Base-by-base conservation (phyloP, 2,329 filamentous ascomycete genomes). In the Bimuria novae-zelandiae region DNA sequence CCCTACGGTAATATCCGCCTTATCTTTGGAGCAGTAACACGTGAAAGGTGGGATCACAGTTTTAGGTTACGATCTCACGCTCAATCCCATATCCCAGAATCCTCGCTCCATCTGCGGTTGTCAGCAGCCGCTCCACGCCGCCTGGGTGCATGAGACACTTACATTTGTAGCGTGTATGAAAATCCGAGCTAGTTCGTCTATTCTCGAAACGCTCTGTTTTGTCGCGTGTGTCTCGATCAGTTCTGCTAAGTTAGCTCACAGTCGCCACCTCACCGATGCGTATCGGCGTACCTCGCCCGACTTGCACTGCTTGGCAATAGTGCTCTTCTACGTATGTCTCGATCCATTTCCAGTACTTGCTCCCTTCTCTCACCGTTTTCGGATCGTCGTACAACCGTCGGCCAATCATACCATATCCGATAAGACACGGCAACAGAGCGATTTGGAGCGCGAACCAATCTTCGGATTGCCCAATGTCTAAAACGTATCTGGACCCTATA, bases 311-410 rank as follows among this genome's bases (percentile, higher is more conserved):
- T 56, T 86, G 80, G 0, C 80, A 76, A 61, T 96, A 97, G 69
- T 94, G 89, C 0, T 90, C 86, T 2, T 87, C 89, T 14, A 89
- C 84, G 68, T 97, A 97, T 67, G 90, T 95, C 69, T 92, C 81
- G 60, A 97, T 90, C 93, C 93, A 97, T 40, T 86, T 83, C 88
- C 89, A 94, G 76, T 96, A 97, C 16, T 76, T 80, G 70, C 93
- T 95, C 0, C 79, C 84, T 11, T 88, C 79, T 33, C 80, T 80
- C 43, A 77, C 65, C 30, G 85, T 88, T n/a, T 77, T 79, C 43
- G 81, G 76, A 56, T 89, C 86, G 12, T 78, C 78, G 62, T 86
- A 80, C 3, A 96, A 79, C 64, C 90, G 83, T 64, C 82, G 81
- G 5, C 90, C 93, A 54, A 95, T 89, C 51, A 84, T 84, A 8